These are phyloP conservation scores for Chalciporus sphaerocephalus DNA, from an alignment of 768 basidiomycete species.

Conservation along the genomic window DNA sequence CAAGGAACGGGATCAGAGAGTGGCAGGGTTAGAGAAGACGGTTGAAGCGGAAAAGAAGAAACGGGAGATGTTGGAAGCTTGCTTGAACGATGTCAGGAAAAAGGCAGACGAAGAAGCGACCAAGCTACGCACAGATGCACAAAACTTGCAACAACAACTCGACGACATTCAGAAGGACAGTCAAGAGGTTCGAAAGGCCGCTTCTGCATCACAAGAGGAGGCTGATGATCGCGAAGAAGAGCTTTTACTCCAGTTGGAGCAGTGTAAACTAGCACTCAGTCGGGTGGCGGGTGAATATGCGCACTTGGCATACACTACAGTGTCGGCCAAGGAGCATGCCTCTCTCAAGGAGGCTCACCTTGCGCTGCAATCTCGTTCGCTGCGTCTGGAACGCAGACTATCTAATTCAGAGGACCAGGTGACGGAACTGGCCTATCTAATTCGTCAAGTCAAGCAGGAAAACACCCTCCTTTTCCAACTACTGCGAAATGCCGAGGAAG, in stretches of 20 bases:
- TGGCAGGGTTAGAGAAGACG: conserved; percentile 54
- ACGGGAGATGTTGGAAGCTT: conserved; percentile 44
- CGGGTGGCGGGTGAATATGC: conserved; percentile 54
- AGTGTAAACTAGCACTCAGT: conserved; percentile 42
- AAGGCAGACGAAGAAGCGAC: conserved; percentile 40
- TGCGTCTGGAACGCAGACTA: conserved; percentile 63
- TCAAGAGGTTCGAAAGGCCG: conserved; percentile 29
- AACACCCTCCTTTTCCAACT: conserved; percentile 39
- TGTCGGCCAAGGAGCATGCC: conserved; percentile 34
- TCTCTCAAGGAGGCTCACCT: conserved; percentile 40
- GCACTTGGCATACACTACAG: conserved; percentile 42
- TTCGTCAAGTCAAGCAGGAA: conserved; percentile 54
- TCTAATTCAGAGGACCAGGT: conserved; percentile 67
- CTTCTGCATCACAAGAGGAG: conserved; percentile 31
- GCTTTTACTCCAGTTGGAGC: conserved; percentile 48
- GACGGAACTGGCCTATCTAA: conserved; percentile 55
- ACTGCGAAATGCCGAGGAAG: conserved; percentile 17
- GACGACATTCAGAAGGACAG: conserved; percentile 36
- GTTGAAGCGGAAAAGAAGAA: conserved; percentile 47
- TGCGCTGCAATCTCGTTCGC: conserved; percentile 37
- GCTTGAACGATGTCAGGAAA: conserved; percentile 39
- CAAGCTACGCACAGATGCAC: conserved; percentile 31
- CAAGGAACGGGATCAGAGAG: conserved; percentile 48
- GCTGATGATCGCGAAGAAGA: conserved; percentile 40
- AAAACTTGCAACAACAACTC: conserved; percentile 36